A percentile compares a stretch with the other conserved stretches of the same genome.
Conservation (phyloP, 2,329 filamentous ascomycete species). For the Colletotrichum cuscutae region DNA sequence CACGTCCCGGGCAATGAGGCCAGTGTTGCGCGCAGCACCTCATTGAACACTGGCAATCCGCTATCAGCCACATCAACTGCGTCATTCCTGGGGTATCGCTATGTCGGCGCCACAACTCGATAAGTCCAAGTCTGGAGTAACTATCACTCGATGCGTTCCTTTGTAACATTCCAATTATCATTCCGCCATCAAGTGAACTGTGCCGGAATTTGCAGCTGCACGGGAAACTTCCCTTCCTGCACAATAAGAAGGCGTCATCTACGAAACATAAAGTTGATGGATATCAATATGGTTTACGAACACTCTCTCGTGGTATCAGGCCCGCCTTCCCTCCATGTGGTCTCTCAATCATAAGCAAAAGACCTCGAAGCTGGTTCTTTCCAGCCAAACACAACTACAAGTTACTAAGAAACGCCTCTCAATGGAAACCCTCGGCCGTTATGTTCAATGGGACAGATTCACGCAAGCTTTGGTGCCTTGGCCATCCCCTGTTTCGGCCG, state of each 20-base stretch:
- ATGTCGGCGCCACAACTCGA: neutral
- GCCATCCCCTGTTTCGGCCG: conserved; percentile 47
- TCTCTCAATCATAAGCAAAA: neutral
- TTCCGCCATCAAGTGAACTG: neutral
- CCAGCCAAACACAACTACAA: neutral
- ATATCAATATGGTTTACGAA: conserved; percentile 28
- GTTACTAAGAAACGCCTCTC: conserved; percentile 6
- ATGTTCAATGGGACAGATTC: neutral
- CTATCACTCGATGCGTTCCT: neutral
- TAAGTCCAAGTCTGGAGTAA: neutral
- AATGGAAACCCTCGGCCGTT: neutral
- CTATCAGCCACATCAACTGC: neutral
- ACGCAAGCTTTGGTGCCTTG: conserved; percentile 28
- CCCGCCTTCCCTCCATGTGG: neutral
- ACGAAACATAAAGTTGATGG: conserved; percentile 3
- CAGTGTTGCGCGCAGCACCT: neutral
- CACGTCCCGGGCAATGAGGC: neutral
- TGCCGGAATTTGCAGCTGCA: neutral
- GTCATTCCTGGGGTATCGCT: neutral
- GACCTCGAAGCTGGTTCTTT: neutral
- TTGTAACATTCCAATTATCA: neutral
- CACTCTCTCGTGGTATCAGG: conserved; percentile 28
- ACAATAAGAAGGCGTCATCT: neutral
- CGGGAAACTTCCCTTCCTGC: neutral
- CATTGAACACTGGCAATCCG: neutral